A percentile compares a stretch with the other conserved stretches of the same genome.
These are phyloP conservation scores for Wallacemonas sp. DNA, from an alignment of 208 protist genomes.

Conservation along the genomic window DNA sequence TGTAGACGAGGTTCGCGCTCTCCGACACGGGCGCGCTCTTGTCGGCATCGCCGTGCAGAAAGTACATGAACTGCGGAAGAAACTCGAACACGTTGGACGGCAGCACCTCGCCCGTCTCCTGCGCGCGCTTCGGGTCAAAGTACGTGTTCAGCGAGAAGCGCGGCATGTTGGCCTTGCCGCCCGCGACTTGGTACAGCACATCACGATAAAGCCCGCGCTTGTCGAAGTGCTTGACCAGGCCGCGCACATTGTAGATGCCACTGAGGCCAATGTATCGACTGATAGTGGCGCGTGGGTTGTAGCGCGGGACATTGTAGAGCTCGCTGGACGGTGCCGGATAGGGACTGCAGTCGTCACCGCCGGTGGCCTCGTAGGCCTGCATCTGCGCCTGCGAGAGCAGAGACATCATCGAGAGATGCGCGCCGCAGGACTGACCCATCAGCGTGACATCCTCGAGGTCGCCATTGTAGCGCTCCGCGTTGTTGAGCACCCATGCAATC, in stretches of 20 bases:
- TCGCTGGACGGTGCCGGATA: constrained; percentile 38
- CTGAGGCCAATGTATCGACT: constrained; percentile 82
- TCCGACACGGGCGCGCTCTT: constrained; percentile 75
- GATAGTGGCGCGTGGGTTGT: constrained; percentile 84
- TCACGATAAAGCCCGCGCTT: constrained; percentile 45
- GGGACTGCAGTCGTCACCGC: constrained; percentile 12
- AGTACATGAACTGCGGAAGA: constrained; percentile 75
- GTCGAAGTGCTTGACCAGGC: constrained; percentile 51
- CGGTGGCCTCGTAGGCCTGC: constrained; percentile 44
- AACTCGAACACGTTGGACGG: constrained; percentile 87
- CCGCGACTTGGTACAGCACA: constrained; percentile 54
- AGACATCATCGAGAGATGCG: constrained; percentile 88
- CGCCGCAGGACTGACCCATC: constrained; percentile 82
- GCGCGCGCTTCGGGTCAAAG: constrained; percentile 57
- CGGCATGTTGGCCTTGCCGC: constrained; percentile 39
- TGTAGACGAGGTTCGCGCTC: constrained; percentile 70
- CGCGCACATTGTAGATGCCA: constrained; percentile 70
- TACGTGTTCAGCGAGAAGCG: constrained; percentile 55
- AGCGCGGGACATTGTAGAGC: constrained; percentile 83
- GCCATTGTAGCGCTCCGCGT: constrained; percentile 49
- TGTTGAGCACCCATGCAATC: constrained; percentile 79
- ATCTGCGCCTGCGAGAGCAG: constrained; percentile 83
- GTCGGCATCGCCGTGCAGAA: constrained; percentile 85
- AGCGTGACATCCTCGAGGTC: constrained; percentile 63
- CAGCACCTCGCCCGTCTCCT: constrained; percentile 64